Evolutionary conservation across 2,329 filamentous ascomycete genomes (phyloP), one percentile per base, ranked within the genome.

Genomic region (Rutstroemia sp.): DNA sequence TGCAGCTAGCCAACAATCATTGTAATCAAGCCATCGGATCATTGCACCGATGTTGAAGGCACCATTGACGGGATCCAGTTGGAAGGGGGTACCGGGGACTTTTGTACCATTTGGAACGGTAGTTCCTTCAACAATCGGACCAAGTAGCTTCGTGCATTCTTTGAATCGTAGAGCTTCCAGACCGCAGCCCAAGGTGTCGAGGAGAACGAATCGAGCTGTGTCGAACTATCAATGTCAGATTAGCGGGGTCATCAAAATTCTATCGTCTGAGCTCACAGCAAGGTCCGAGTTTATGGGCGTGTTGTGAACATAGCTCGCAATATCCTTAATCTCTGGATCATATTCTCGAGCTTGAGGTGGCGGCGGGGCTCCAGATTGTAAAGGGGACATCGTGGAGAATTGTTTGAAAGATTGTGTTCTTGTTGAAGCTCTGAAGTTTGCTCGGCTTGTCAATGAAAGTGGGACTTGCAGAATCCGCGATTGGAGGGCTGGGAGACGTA

Each of bases 11-110:
- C 92, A 99, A 83, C 94, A 97, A 82, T 99, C 94, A 74, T 99
- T 99, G 83, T 97, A 99, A 78, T 99, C 94, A 68, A 99, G 83
- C 94, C 94, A 99, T 71, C 94, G 83, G 77, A 99, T 96, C 87
- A 96, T 95, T 68, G 94, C 88, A 67, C 94, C 94, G 67, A 99
- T 97, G 81, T 97, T 97, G 83, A 99, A 97, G 62, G 94, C 94
- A 61, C 87, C 94, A 68, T 92, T 92, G 71, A 97, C 85, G 40
- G 94, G 94, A 72, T 97, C 94, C 65, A 99, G 85, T 75, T 95
- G 87, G 77, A 92, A 97, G 64, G 88, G 84, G 34, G 94, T 97
- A 63, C 94, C 94, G 42, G 89, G 89, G 46, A 99, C 89, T 71
- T 86, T 89, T 67, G 90, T 87, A 64, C 94, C 94, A 70, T 96